Evolutionary conservation across 345 rosid species (phyloP).

Genomic region (Passiflora organensis): DNA sequence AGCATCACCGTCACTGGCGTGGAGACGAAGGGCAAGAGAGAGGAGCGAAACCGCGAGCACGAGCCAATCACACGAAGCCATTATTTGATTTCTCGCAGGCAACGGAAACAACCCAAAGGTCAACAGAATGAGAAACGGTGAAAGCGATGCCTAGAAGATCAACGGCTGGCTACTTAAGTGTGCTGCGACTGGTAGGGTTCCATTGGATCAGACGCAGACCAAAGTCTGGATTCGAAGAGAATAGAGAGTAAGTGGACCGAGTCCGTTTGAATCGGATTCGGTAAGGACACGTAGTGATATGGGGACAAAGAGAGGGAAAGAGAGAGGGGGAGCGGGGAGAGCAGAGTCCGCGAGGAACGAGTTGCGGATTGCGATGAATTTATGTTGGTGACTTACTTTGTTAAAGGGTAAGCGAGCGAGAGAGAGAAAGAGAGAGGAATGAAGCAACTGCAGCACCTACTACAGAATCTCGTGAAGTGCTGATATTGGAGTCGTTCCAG

Average conservation of each 20-base stretch:
- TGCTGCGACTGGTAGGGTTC: constrained; percentile 7
- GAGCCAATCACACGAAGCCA: constrained; percentile 28
- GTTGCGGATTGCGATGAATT: background rate
- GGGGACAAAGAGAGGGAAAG: background rate
- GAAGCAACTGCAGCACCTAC: background rate
- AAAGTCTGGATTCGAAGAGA: background rate
- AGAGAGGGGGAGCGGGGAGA: background rate
- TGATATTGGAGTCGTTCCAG: constrained; percentile 12
- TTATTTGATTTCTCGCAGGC: constrained; percentile 13
- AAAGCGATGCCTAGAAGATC: constrained; percentile 17
- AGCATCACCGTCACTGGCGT: constrained; percentile 75
- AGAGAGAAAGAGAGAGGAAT: constrained; percentile 1
- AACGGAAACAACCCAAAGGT: constrained; percentile 9
- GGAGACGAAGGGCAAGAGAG: constrained; percentile 30
- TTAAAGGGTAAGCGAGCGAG: background rate
- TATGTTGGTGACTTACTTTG: background rate
- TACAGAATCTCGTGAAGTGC: constrained; percentile 18
- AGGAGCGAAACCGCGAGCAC: constrained; percentile 12
- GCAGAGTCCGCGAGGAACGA: background rate
- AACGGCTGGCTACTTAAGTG: constrained; percentile 4
- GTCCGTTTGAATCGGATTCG: background rate
- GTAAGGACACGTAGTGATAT: background rate
- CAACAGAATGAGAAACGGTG: constrained; percentile 11
- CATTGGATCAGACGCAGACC: constrained; percentile 11
- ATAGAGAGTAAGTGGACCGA: background rate